Evolutionary conservation across 1,284 basidiomycete genomes (phyloP), one percentile per base, ranked within the genome.

Genomic region (Spongiforma sp.): DNA sequence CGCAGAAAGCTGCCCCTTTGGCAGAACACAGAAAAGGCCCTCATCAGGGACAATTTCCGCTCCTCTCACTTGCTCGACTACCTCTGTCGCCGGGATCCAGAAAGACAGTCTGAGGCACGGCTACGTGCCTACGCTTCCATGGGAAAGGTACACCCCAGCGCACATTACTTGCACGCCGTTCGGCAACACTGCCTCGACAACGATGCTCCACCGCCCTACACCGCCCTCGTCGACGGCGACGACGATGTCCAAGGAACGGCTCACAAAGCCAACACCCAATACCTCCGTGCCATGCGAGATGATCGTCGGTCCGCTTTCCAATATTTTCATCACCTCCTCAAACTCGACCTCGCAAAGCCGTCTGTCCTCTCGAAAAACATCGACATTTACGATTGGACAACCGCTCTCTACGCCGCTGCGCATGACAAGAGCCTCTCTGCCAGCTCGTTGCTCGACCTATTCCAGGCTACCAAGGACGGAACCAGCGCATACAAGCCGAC

Each of bases 31-130:
- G 86, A 84, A 67, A 69, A 78, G 11, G 68, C 77, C 0, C 75
- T 90, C 0, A 81, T 89, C 41, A 75, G 78, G 30, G 83, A 86
- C 65, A 77, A 80, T 2, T 83, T 84, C 62, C 77, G 85, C 26
- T 83, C 84, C 0, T 72, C 84, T 0, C 79, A 83, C 57, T 72
- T 89, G 50, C 80, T 85, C 6, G 80, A 82, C 50, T 79, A 79
- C 53, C 73, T 89, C 15, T 80, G 77, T 12, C 69, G 59, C 6
- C 73, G 55, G 11, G 11, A 36, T 26, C 10, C 37, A n/a, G n/a
- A n/a, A n/a, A n/a, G n/a, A n/a, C n/a, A n/a, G 14, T 50, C 46
- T 33, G 19, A 86, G 57, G 74, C 80, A 0, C 83, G 84, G 62
- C 75, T 88, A 4, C 80, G 82, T n/a, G 74, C 86, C 11, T 84